Conservation (phyloP, 495 filamentous ascomycete species). For the Evernia prunastri region DNA sequence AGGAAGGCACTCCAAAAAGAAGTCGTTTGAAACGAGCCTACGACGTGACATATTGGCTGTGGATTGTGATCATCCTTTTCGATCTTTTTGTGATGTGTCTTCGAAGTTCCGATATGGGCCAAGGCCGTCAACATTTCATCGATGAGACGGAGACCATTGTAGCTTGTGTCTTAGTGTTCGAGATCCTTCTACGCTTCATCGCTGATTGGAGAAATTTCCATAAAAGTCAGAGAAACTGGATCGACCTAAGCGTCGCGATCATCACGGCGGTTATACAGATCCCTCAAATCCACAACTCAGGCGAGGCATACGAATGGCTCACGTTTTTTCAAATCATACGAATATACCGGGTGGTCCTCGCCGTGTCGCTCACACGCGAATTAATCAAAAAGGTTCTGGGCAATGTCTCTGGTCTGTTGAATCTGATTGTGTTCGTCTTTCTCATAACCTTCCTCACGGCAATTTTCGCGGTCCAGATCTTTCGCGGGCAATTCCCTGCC, state of each 20-base stretch:
- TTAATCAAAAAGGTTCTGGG: constrained; percentile 83
- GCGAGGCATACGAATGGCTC: constrained; percentile 77
- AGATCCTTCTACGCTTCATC: constrained; percentile 74
- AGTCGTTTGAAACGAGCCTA: constrained; percentile 62
- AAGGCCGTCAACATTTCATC: constrained; percentile 47
- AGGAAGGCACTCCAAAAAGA: constrained; percentile 38
- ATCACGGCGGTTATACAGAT: constrained; percentile 82
- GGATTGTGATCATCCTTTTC: constrained; percentile 73
- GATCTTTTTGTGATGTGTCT: constrained; percentile 69
- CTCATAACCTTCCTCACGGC: constrained; percentile 89
- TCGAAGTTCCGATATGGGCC: constrained; percentile 66
- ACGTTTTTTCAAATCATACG: constrained; percentile 90
- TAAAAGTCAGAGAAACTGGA: constrained; percentile 60
- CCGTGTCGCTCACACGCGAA: constrained; percentile 75
- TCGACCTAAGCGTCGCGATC: constrained; percentile 72
- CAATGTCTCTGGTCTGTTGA: constrained; percentile 85
- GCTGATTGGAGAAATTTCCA: constrained; percentile 77
- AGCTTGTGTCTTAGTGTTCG: constrained; percentile 69
- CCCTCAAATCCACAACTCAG: constrained; percentile 69
- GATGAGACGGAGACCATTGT: constrained; percentile 62
- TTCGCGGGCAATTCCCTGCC: constrained; percentile 72
- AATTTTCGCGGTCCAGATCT: constrained; percentile 89
- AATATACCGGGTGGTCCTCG: constrained; percentile 86
- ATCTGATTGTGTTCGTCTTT: constrained; percentile 93
- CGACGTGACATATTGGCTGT: constrained; percentile 66